phyloP scores from a whole-genome alignment of 2,329 filamentous ascomycete species.

The Calonectria multiphialidica region DNA sequence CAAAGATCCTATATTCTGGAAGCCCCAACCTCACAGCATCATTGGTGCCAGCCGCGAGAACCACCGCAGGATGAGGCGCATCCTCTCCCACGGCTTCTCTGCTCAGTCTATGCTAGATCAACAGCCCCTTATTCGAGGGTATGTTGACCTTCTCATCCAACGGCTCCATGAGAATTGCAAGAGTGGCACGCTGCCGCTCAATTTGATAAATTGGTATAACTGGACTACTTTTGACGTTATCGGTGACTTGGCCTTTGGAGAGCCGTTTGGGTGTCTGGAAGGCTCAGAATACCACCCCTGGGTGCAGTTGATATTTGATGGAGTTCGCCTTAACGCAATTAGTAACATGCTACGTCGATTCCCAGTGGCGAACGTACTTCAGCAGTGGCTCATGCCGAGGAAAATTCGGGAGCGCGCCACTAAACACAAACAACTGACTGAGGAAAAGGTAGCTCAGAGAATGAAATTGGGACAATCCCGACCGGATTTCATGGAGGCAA shows the following conservation, averaged over 20 bases:
- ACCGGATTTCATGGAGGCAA: background rate
- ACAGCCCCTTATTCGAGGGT: constrained; percentile 47
- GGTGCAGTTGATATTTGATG: background rate
- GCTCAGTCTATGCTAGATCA: constrained; percentile 40
- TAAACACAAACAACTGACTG: background rate
- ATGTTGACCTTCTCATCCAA: constrained; percentile 54
- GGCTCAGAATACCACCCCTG: background rate
- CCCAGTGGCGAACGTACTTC: too few relatives aligned
- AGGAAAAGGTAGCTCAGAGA: background rate
- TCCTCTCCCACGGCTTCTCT: constrained; percentile 39
- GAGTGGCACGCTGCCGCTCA: constrained; percentile 12
- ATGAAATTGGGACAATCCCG: background rate
- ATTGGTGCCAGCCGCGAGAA: constrained; percentile 20
- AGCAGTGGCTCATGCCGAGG: too few relatives aligned
- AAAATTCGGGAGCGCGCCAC: background rate
- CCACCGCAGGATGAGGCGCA: constrained; percentile 25
- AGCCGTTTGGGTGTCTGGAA: constrained; percentile 40
- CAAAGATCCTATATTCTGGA: background rate
- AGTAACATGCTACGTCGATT: background rate
- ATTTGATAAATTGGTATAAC: constrained; percentile 45
- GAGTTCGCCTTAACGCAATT: background rate
- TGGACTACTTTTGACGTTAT: constrained; percentile 47
- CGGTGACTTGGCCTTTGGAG: constrained; percentile 44
- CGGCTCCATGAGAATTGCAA: constrained; percentile 49
- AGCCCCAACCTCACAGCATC: background rate